These are phyloP conservation scores for Chaetoceros tenuissimus DNA, from an alignment of 108 stramenopile genomes.

Conservation along the genomic window DNA sequence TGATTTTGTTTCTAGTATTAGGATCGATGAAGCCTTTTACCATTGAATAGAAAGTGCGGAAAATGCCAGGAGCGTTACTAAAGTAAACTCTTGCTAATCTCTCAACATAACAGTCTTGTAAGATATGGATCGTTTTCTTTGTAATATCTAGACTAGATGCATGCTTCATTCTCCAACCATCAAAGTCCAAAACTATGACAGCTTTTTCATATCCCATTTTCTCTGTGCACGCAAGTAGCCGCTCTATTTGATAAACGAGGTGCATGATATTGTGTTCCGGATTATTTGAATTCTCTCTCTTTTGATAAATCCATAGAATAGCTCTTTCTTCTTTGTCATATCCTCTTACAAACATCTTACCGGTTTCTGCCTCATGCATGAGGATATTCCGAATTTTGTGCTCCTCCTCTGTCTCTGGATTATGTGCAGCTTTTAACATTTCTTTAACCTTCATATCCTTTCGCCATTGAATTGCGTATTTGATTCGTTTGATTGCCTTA, in stretches of 20 bases:
- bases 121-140: constrained; percentile 65
- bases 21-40: constrained; percentile 84
- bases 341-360: constrained; percentile 83
- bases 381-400: constrained; percentile 30
- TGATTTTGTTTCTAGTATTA: constrained; percentile 73
- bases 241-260: constrained; percentile 85
- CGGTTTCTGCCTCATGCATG: constrained; percentile 58
- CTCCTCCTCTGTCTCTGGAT: not conserved
- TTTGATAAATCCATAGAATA: constrained; percentile 75
- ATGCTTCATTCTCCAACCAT: constrained; percentile 60
- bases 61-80: constrained; percentile 75
- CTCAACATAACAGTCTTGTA: constrained; percentile 89
- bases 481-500: not conserved
- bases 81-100: constrained; percentile 73
- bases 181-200: constrained; percentile 83
- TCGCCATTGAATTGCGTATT: not conserved
- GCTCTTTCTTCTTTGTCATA: constrained; percentile 77
- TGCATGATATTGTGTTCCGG: constrained; percentile 78
- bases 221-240: constrained; percentile 69
- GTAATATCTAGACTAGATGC: constrained; percentile 66
- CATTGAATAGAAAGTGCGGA: constrained; percentile 73
- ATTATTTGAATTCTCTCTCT: constrained; percentile 69
- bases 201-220: constrained; percentile 45
- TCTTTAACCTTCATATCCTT: not conserved
- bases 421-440: not conserved